Conservation (phyloP, 306 rosid genomes). For the Biancaea sappan region DNA sequence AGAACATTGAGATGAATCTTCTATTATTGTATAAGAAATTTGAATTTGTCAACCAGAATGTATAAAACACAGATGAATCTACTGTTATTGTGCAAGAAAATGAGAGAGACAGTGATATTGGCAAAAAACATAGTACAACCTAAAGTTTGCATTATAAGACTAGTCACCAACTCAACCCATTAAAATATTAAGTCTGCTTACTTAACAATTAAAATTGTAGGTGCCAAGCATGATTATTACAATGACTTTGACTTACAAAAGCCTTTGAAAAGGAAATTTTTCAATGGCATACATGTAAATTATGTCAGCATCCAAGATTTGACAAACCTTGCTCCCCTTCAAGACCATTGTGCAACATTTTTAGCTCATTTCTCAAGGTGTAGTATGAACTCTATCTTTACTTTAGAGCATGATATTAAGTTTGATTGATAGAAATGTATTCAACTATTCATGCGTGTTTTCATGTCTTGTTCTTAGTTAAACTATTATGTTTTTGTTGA, state of each 20-base stretch:
- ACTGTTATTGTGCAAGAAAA: neutral
- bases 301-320: conserved; percentile 74
- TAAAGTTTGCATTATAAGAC: no score
- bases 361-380: conserved; percentile 74
- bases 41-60: no score
- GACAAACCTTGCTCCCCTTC: conserved; percentile 56
- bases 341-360: conserved; percentile 66
- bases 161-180: no score
- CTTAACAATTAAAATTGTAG: neutral
- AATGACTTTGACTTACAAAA: conserved; percentile 57
- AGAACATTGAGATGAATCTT: no score
- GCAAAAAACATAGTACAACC: no score
- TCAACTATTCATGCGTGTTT: conserved; percentile 4
- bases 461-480: conserved; percentile 3
- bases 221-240: no score
- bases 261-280: conserved; percentile 75
- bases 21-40: no score
- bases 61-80: conserved; percentile 20
- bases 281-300: conserved; percentile 54
- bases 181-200: no score
- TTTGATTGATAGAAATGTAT: neutral
- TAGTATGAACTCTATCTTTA: conserved; percentile 4
- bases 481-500: neutral
- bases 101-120: neutral
- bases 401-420: neutral